Evolutionary conservation across 108 stramenopile species (phyloP), one percentile per base, ranked within the genome.

Genomic region (Hondaea fermentalgiana): DNA sequence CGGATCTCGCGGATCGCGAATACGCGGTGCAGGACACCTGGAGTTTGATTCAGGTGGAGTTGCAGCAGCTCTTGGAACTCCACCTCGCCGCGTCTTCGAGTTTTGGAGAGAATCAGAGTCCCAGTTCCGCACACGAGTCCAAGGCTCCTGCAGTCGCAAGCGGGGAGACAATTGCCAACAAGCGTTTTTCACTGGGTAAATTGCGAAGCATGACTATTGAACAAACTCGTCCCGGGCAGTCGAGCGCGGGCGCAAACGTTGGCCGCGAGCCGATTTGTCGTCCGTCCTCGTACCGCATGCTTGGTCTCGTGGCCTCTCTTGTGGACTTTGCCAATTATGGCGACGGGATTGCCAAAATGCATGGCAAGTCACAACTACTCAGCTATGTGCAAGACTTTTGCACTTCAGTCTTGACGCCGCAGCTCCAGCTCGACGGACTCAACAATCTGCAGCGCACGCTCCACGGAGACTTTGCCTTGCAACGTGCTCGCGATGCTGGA

Each of bases 31-130:
- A 47, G n/a, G 76, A 83, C 45, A 83, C 76, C 19, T 83, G 76
- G 76, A 83, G 76, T 53, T 23, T 53, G 10, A 53, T 83, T 16
- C 76, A 83, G 51, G 76, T 83, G n/a, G 76, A 83, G 23, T 3
- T 83, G n/a, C 76, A 83, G 76, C 76, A 83, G 51, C 76, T 83
- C n/a, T 23, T 83, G 6, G 76, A 83, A 53, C 45, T 83, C 12
- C 76, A 83, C 51, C 76, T 83, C 45, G 51, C 76, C 12, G 76
- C 51, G 16, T 53, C 45, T 12, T 83, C 76, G 28, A 69, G 64
- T 4, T 69, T 69, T 69, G 64, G 64, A 0, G 64, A 42, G 25
- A 23, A 23, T 19, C 59, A n/a, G 59, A 3, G 21, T 59, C 19
- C 21, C n/a, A 19, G 21, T 59, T 59, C 59, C 19, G 21, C n/a